Evolutionary conservation across 1,139 yeast genomes (phyloP), one percentile per base, ranked within the genome.

Genomic region (Suzukiozyma palmioleophila): DNA sequence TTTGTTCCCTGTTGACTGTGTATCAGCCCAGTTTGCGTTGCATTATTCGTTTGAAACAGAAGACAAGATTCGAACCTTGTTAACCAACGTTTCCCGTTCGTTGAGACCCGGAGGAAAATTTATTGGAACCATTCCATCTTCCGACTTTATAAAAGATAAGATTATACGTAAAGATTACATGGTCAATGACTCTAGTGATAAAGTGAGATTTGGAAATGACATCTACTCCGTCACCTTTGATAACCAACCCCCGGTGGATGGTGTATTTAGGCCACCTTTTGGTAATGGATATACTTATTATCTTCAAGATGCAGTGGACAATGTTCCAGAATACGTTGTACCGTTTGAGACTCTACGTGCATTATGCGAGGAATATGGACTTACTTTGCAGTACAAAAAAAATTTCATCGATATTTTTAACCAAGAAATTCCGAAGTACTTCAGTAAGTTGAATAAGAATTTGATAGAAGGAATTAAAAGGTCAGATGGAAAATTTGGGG

Each of bases 301-400:
- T 64, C 66, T 92, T 44, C 81, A 82, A 49, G 98, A 92, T 63
- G 98, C 99, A 0, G 94, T 92, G 36, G 97, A 88, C 47, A 83
- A 92, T 53, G 97, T 92, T 8, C 97, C 97, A 0, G 99, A 92
- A 56, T 92, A 86, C 55, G 94, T 92, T n/a, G 97, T 92, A 5
- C 98, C 97, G 0, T 89, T 92, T 63, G 97, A 92, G 53, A 78
- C 84, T 0, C 77, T 92, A 43, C 73, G 95, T 57, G 77, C 83
- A 43, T 64, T 89, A 38, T 94, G 96, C 37, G 90, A 84, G 56
- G 95, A 88, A 45, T 85, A 81, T 57, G 88, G 89, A 18, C 62
- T 92, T 50, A 82, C 79, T 41, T 64, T 94, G 43, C 75, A 82
- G 43, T 79, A 79, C 51, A 83, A 83, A 52, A 81, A 82, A 67